phyloP scores from a whole-genome alignment of 163 green algal genomes.

The Scenedesmus sp. region DNA sequence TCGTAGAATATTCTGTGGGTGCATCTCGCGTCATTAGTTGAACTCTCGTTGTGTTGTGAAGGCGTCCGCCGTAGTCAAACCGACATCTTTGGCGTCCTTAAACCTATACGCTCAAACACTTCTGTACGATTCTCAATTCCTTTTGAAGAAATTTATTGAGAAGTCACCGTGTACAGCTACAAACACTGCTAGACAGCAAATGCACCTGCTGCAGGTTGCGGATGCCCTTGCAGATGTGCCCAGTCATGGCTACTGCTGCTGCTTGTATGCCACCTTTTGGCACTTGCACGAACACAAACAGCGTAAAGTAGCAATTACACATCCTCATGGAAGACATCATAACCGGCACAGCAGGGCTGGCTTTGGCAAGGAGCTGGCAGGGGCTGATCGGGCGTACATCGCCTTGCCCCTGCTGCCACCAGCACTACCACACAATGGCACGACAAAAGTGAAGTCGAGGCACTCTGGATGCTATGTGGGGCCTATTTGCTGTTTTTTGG shows the following conservation, averaged over 20 bases:
- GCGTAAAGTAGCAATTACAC: neutral
- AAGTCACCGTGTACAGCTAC: too few species aligned
- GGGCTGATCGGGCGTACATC: neutral
- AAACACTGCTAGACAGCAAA: neutral
- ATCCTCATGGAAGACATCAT: neutral
- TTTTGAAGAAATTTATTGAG: too few species aligned
- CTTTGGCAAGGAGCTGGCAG: neutral
- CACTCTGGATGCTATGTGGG: neutral
- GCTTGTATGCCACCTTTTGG: neutral
- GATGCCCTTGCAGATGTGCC: neutral
- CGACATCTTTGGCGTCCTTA: too few species aligned
- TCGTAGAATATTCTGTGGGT: too few species aligned
- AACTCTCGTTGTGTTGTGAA: too few species aligned
- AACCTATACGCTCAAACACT: too few species aligned
- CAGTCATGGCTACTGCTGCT: neutral
- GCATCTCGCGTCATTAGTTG: too few species aligned
- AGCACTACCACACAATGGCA: conserved; percentile 10
- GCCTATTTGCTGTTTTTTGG: conserved; percentile 24
- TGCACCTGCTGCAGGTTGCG: neutral
- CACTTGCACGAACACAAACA: neutral
- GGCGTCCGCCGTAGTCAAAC: too few species aligned
- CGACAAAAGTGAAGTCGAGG: neutral
- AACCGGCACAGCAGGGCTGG: neutral
- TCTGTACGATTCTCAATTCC: too few species aligned
- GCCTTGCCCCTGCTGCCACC: conserved; percentile 6